Evolutionary conservation across 768 basidiomycete genomes (phyloP).

Genomic region (Mycena filopes): DNA sequence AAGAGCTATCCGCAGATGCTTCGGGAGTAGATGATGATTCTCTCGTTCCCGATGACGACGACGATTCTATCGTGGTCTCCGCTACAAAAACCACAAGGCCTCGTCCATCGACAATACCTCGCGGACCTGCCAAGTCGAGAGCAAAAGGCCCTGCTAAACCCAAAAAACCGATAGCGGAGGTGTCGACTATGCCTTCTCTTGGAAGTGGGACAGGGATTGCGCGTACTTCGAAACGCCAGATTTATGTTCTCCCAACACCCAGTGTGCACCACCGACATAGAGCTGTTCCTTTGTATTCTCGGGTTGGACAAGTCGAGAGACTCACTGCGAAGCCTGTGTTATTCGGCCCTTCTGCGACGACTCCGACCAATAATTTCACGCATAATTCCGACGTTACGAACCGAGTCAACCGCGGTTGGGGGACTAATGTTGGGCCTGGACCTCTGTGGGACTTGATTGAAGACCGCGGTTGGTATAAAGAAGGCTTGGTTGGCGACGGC

Average conservation of each 20-base stretch:
- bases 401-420: constrained; percentile 77
- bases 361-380: constrained; percentile 68
- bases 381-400: constrained; percentile 57
- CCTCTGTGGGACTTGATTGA: constrained; percentile 85
- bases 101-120: constrained; percentile 27
- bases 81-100: constrained; percentile 26
- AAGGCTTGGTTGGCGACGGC: constrained; percentile 50
- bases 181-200: constrained; percentile 26
- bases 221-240: constrained; percentile 57
- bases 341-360: constrained; percentile 55
- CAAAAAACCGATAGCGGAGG: constrained; percentile 26
- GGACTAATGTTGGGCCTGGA: constrained; percentile 78
- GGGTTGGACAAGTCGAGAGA: constrained; percentile 67
- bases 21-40: constrained; percentile 38
- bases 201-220: constrained; percentile 45
- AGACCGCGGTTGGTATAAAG: constrained; percentile 83
- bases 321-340: constrained; percentile 60
- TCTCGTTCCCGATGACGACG: constrained; percentile 34
- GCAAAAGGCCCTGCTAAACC: constrained; percentile 43
- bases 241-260: constrained; percentile 69
- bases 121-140: constrained; percentile 37
- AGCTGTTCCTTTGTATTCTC: constrained; percentile 68
- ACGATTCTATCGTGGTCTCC: constrained; percentile 31
- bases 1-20: constrained; percentile 40
- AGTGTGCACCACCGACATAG: constrained; percentile 80